Evolutionary conservation across 805 yeast species (phyloP).

Genomic region (Candida lessepsii): DNA sequence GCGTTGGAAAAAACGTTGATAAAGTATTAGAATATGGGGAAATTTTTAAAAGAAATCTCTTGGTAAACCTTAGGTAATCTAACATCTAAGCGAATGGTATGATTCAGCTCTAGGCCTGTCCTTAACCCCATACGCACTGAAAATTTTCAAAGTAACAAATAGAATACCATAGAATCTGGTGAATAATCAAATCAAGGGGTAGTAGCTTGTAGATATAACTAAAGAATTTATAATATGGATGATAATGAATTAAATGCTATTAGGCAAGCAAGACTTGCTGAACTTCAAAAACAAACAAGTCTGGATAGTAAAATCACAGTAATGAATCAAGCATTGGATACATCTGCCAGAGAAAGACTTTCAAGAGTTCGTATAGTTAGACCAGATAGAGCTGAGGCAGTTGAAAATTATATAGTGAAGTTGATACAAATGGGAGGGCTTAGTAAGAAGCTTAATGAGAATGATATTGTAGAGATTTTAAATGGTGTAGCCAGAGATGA

Average conservation of each 20-base stretch:
- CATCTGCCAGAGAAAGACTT: conserved; percentile 83
- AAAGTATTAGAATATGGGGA: no score
- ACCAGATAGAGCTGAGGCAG: conserved; percentile 87
- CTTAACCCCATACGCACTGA: conserved; percentile 3
- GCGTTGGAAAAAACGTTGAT: no score
- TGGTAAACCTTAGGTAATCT: no score
- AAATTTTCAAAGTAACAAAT: background rate
- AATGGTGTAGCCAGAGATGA: conserved; percentile 78
- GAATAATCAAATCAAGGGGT: background rate
- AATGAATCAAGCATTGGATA: conserved; percentile 71
- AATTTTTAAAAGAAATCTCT: no score
- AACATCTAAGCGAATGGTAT: no score
- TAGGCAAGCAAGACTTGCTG: conserved; percentile 87
- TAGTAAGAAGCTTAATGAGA: conserved; percentile 69
- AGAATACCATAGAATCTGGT: background rate
- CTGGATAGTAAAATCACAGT: conserved; percentile 43
- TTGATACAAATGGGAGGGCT: conserved; percentile 77
- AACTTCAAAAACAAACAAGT: conserved; percentile 55
- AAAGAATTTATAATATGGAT: conserved; percentile 55
- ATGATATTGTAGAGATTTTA: conserved; percentile 77
- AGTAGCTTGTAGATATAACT: conserved; percentile 1
- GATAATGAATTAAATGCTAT: conserved; percentile 85
- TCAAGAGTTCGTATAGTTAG: conserved; percentile 84
- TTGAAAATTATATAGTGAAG: conserved; percentile 73
- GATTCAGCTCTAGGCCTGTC: no score